Percentiles rank a stretch among this genome's conserved stretches.
These are phyloP conservation scores for Mycena pura DNA, from an alignment of 768 basidiomycete species.

Conservation along the genomic window DNA sequence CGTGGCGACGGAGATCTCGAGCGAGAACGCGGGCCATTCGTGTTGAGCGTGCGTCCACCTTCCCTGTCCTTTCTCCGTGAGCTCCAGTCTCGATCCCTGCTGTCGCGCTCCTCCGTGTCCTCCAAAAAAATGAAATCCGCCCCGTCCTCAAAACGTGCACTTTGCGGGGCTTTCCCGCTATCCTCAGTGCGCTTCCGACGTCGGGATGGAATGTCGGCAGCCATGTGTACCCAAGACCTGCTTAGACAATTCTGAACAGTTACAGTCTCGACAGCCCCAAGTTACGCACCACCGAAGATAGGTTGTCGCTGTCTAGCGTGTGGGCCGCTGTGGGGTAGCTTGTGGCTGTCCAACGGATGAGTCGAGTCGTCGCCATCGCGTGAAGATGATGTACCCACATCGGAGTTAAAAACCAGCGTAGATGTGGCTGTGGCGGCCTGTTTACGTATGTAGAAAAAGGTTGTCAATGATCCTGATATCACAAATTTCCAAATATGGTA, in stretches of 20 bases:
- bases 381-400: too few species aligned
- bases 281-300: too few species aligned
- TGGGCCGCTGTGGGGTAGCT: too few species aligned
- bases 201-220: conserved; percentile 17
- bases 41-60: conserved; percentile 1
- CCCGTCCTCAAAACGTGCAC: conserved; percentile 9
- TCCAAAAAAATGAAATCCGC: conserved; percentile 12
- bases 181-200: conserved; percentile 13
- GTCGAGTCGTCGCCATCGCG: too few species aligned
- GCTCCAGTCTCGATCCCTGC: background rate
- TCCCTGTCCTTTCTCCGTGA: background rate
- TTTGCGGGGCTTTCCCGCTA: conserved; percentile 11
- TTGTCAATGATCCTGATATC: too few species aligned
- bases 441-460: too few species aligned
- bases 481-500: too few species aligned
- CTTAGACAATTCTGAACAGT: background rate
- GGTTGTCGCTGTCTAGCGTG: too few species aligned
- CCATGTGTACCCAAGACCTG: conserved; percentile 12
- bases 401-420: too few species aligned
- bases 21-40: conserved; percentile 9
- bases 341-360: too few species aligned
- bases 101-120: conserved; percentile 1
- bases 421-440: too few species aligned
- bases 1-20: background rate
- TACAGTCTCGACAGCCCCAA: background rate